Conservation (phyloP, 805 yeast species). For the Jamesozyma piceae region DNA sequence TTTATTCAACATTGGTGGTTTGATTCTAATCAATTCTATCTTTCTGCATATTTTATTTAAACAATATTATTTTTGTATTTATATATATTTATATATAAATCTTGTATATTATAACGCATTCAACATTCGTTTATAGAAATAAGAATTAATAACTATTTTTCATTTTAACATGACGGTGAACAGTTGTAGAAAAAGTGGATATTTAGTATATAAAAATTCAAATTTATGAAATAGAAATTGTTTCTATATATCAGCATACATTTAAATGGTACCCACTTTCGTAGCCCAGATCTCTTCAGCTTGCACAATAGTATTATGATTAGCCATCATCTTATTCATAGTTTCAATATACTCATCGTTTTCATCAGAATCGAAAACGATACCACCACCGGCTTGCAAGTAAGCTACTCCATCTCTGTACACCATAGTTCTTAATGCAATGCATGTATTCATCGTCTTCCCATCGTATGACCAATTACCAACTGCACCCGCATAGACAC, state of each 20-base stretch:
- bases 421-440: constrained; percentile 95
- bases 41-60: constrained; percentile 7
- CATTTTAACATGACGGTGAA: too few relatives aligned
- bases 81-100: constrained; percentile 7
- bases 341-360: constrained; percentile 93
- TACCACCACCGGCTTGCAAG: constrained; percentile 98
- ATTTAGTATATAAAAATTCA: too few relatives aligned
- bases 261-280: constrained; percentile 27
- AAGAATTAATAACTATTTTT: not conserved
- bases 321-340: constrained; percentile 93
- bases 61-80: constrained; percentile 6
- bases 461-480: constrained; percentile 97
- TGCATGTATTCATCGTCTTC: constrained; percentile 93
- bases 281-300: constrained; percentile 76
- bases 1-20: constrained; percentile 10
- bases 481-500: constrained; percentile 97
- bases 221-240: too few relatives aligned
- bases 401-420: constrained; percentile 84
- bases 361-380: constrained; percentile 90
- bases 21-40: constrained; percentile 4
- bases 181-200: too few relatives aligned
- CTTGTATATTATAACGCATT: constrained; percentile 26
- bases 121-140: constrained; percentile 26
- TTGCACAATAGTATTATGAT: constrained; percentile 79
- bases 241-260: too few relatives aligned